Conservation (phyloP, 75 land plant genomes). For the Cupressus sempervirens region DNA sequence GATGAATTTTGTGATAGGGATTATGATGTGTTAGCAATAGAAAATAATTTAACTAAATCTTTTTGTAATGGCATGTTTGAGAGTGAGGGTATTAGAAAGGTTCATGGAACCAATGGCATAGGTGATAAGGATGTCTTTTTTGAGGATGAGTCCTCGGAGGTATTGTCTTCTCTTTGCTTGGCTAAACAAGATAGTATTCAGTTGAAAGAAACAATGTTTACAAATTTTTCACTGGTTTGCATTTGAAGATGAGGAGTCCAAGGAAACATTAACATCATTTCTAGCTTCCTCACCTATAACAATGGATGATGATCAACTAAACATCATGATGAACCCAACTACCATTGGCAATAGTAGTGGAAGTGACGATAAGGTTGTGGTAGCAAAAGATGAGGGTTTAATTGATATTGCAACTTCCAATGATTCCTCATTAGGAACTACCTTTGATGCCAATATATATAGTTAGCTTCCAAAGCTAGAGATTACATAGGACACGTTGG, state of each 20-base stretch:
- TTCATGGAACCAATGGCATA: constrained; percentile 69
- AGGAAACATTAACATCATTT: constrained; percentile 32
- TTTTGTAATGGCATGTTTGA: constrained; percentile 73
- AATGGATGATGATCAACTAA: constrained; percentile 23
- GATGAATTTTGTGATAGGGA: constrained; percentile 91
- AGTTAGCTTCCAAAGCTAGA: too few species aligned
- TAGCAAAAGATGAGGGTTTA: constrained; percentile 13
- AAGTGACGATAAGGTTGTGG: constrained; percentile 40
- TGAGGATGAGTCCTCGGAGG: constrained; percentile 98
- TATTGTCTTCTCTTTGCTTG: constrained; percentile 77
- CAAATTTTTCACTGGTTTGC: constrained; percentile 93
- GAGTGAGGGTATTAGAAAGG: constrained; percentile 78
- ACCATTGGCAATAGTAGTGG: constrained; percentile 20
- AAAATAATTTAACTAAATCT: constrained; percentile 76
- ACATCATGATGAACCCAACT: background rate
- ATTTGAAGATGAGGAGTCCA: constrained; percentile 62
- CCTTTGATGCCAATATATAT: background rate
- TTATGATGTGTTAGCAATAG: constrained; percentile 82
- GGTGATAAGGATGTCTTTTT: constrained; percentile 99
- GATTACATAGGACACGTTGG: too few species aligned
- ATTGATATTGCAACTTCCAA: constrained; percentile 49
- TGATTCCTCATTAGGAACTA: background rate
- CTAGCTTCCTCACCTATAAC: constrained; percentile 48
- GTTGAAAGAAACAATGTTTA: constrained; percentile 52
- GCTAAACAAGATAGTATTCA: constrained; percentile 64